These are phyloP conservation scores for Ceriops decandra DNA, from an alignment of 345 rosid genomes.

Conservation along the genomic window DNA sequence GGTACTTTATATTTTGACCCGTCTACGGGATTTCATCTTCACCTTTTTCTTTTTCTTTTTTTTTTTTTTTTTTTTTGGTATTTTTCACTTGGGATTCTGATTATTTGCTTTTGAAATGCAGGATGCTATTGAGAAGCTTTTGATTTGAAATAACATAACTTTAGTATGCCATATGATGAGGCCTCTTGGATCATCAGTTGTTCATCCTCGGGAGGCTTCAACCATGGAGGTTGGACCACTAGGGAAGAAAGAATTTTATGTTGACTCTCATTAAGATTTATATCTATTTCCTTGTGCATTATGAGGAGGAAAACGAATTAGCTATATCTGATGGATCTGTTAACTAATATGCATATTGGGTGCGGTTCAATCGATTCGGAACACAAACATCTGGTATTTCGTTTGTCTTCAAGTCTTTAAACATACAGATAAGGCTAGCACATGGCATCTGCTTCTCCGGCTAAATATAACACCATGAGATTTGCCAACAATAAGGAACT, in stretches of 20 bases:
- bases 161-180: slow-evolving; percentile 72
- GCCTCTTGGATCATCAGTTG: slow-evolving; percentile 49
- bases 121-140: slow-evolving; percentile 96
- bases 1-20: slow-evolving; percentile 33
- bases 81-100: neutral
- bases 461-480: too few relatives aligned
- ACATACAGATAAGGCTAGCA: too few relatives aligned
- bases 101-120: slow-evolving; percentile 27
- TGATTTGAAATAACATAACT: slow-evolving; percentile 42
- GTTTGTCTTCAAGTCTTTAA: too few relatives aligned
- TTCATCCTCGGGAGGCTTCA: slow-evolving; percentile 53
- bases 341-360: too few relatives aligned
- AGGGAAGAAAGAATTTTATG: slow-evolving; percentile 6
- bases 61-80: too few relatives aligned
- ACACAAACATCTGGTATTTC: too few relatives aligned
- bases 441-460: too few relatives aligned
- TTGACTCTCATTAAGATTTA: slow-evolving; percentile 11
- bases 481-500: too few relatives aligned
- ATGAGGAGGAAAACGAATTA: neutral
- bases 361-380: too few relatives aligned
- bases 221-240: slow-evolving; percentile 46
- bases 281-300: slow-evolving; percentile 1
- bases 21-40: neutral
- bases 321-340: too few relatives aligned
- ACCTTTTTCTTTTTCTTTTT: neutral